A percentile compares a stretch with the other conserved stretches of the same genome.
These are phyloP conservation scores for Tagetes patula DNA, from an alignment of 129 eudicot genomes.

Conservation along the genomic window DNA sequence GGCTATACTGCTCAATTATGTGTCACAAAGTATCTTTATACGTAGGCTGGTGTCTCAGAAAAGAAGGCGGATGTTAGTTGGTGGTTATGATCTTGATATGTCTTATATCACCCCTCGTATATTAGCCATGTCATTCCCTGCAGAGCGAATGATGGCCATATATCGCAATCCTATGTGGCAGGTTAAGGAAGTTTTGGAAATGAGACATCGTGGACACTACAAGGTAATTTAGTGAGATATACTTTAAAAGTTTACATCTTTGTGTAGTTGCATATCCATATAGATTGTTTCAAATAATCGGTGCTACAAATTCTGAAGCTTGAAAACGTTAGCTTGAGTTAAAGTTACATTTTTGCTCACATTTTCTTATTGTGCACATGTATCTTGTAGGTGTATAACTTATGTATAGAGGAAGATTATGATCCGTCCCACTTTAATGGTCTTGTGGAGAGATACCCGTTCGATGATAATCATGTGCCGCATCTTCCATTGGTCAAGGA, in stretches of 20 bases:
- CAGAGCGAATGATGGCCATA: slow-evolving; percentile 67
- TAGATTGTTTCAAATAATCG: not conserved
- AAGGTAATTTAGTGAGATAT: slow-evolving; percentile 43
- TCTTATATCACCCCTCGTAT: slow-evolving; percentile 68
- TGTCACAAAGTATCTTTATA: slow-evolving; percentile 45
- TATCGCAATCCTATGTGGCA: slow-evolving; percentile 88
- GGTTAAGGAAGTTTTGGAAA: slow-evolving; percentile 68
- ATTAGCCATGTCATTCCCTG: slow-evolving; percentile 88
- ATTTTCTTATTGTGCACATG: not conserved
- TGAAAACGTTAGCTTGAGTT: not conserved
- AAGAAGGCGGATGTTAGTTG: slow-evolving; percentile 77
- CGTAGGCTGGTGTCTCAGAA: slow-evolving; percentile 71
- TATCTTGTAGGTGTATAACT: slow-evolving; percentile 61
- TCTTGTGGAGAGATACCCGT: slow-evolving; percentile 71
- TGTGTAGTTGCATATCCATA: not conserved
- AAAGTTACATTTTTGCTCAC: not conserved
- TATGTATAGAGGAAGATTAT: slow-evolving; percentile 70
- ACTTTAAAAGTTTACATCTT: not conserved
- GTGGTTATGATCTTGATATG: slow-evolving; percentile 86
- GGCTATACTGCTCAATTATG: slow-evolving; percentile 39
- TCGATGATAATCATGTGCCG: slow-evolving; percentile 85
- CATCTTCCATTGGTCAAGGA: slow-evolving; percentile 58
- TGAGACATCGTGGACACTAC: slow-evolving; percentile 66
- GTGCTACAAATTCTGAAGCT: not conserved
- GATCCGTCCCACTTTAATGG: slow-evolving; percentile 72